Evolutionary conservation across 2,329 filamentous ascomycete genomes (phyloP), one percentile per base, ranked within the genome.

Genomic region (Ceratocystis huliohia): DNA sequence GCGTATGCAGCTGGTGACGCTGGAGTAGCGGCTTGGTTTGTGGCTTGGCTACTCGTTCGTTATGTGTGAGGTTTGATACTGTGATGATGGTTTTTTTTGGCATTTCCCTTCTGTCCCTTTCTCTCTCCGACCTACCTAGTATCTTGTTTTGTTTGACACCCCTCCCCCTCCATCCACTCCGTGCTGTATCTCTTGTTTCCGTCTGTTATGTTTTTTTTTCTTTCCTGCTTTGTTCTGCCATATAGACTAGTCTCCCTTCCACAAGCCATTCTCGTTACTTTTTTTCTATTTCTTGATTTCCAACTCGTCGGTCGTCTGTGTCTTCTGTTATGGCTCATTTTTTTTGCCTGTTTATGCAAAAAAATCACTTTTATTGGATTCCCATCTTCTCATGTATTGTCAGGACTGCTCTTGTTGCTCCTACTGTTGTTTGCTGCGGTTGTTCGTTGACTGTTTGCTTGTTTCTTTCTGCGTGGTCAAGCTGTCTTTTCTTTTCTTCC

Each of bases 1-100:
- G 70, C 79, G 83, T 66, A 79, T 86, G 77, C 83, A 85, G 72
- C 80, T 86, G 78, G 86, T 87, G 84, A 85, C 82, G 53, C 84
- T 86, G 68, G 81, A 76, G 71, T 85, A 74, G 56, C 44, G 7
- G 17, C 46, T n/a, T 22, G 46, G 61, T 10, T 41, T 25, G 56
- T 37, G 7, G 4, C 46, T n/a, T 22, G 46, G 61, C 10, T 41
- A 25, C 59, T 25, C 46, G 17, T 22, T 64, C 41, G 45, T 44
- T 41, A 45, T 37, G 48, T 65, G 28, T 44, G 5, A 44, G 22
- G 17, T 44, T 30, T 46, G 44, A 41, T 62, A 20, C 44, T 20
- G n/a, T 63, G 33, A 46, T 22, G 17, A n/a, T 37, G 20, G 6
- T 30, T 22, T 50, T 63, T 5, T 50, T 63, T 22, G 20, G 46